phyloP scores from a whole-genome alignment of 805 yeast species.

The Saturnispora serradocipensis region DNA sequence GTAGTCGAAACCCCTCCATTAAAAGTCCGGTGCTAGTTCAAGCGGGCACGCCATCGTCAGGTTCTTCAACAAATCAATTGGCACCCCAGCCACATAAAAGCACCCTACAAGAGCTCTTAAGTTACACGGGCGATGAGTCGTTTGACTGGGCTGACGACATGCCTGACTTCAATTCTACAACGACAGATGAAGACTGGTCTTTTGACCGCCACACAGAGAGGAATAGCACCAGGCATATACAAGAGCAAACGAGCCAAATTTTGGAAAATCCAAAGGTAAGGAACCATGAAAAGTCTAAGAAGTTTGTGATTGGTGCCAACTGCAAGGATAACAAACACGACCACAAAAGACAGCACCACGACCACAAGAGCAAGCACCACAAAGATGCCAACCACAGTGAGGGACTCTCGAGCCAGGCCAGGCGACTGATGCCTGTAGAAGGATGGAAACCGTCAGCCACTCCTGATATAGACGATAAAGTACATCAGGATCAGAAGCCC shows the following conservation, averaged over 20 bases:
- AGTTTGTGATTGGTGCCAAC: not conserved
- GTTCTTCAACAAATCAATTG: not conserved
- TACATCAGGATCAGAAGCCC: not conserved
- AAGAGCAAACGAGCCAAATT: not conserved
- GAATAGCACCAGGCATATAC: too few relatives aligned
- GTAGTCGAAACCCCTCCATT: slow-evolving; percentile 3
- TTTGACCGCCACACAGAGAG: not conserved
- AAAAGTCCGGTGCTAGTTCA: slow-evolving; percentile 5
- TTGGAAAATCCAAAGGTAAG: not conserved
- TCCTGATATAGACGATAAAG: slow-evolving; percentile 5
- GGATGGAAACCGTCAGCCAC: slow-evolving; percentile 6
- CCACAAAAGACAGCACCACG: not conserved
- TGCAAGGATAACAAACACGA: not conserved
- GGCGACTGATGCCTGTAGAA: slow-evolving; percentile 8
- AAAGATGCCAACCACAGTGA: not conserved
- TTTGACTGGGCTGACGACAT: slow-evolving; percentile 6
- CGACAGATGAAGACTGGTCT: not conserved
- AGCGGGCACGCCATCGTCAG: not conserved
- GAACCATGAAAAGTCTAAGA: not conserved
- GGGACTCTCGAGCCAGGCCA: slow-evolving; percentile 3
- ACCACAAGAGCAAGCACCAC: not conserved
- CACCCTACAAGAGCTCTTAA: not conserved
- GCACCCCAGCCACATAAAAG: not conserved
- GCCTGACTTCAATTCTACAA: not conserved
- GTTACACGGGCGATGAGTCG: not conserved